These are phyloP conservation scores for Colletotrichum acutatum DNA, from an alignment of 2,329 filamentous ascomycete genomes.

Conservation along the genomic window DNA sequence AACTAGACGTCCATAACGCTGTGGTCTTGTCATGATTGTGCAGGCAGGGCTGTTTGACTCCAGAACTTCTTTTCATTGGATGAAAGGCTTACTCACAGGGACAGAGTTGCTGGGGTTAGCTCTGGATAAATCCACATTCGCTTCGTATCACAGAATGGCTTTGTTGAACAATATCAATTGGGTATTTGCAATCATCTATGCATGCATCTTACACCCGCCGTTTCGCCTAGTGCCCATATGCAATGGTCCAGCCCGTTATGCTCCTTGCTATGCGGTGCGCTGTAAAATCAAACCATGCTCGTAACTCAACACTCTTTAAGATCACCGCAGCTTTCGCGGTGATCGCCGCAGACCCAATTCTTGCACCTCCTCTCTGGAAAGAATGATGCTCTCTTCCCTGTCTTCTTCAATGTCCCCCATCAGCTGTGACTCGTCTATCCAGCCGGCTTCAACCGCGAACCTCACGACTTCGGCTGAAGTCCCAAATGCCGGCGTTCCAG, in stretches of 20 bases:
- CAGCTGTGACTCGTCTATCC: constrained; percentile 65
- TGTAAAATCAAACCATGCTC: background rate
- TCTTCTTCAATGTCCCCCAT: constrained; percentile 45
- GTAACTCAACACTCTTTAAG: background rate
- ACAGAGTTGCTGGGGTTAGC: too few relatives aligned
- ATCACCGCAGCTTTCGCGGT: constrained; percentile 13
- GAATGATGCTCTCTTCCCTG: constrained; percentile 55
- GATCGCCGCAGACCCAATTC: constrained; percentile 25
- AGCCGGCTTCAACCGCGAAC: constrained; percentile 68
- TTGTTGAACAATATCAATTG: background rate
- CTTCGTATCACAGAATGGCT: background rate
- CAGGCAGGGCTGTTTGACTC: too few relatives aligned
- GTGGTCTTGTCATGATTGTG: too few relatives aligned
- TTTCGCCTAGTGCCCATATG: background rate
- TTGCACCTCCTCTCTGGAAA: constrained; percentile 42
- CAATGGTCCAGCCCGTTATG: background rate
- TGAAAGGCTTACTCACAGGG: too few relatives aligned
- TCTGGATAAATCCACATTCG: too few relatives aligned
- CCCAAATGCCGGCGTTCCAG: constrained; percentile 60
- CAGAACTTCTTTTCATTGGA: too few relatives aligned
- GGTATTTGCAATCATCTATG: background rate
- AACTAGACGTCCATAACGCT: too few relatives aligned
- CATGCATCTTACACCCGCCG: background rate
- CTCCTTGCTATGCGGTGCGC: background rate
- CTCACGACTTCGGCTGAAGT: constrained; percentile 67